Evolutionary conservation across 1,284 basidiomycete species (phyloP).

Genomic region (Ustilago loliicola): DNA sequence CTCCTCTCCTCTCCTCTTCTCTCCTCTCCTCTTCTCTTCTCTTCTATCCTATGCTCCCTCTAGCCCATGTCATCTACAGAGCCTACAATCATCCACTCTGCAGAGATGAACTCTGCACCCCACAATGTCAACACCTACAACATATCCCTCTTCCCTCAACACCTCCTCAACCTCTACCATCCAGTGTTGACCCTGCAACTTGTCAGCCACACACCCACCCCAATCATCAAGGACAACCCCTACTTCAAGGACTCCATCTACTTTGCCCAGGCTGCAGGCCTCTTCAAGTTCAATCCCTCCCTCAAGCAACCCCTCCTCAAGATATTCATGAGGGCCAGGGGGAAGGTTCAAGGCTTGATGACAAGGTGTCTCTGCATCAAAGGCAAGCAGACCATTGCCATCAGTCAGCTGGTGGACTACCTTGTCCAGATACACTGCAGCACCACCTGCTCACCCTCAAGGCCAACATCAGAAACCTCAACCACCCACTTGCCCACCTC

Average conservation of each 20-base stretch:
- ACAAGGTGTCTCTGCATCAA: not conserved
- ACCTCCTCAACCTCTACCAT: not conserved
- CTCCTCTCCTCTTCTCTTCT: not conserved
- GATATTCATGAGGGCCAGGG: not conserved
- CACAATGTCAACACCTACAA: not conserved
- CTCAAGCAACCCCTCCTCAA: conserved; percentile 2
- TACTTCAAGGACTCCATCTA: not conserved
- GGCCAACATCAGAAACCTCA: too few species aligned
- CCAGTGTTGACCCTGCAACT: not conserved
- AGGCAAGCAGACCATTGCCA: not conserved
- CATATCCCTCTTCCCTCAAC: not conserved
- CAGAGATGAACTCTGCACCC: not conserved
- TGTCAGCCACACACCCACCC: not conserved
- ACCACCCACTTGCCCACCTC: too few species aligned
- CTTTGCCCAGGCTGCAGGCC: not conserved
- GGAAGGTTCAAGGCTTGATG: too few species aligned
- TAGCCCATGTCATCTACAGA: not conserved
- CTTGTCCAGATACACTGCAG: too few species aligned
- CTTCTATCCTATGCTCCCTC: not conserved
- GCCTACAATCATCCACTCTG: not conserved
- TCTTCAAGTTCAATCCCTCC: not conserved
- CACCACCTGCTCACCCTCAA: too few species aligned
- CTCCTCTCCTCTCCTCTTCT: too few species aligned
- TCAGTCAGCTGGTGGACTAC: too few species aligned
- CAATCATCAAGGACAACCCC: not conserved